phyloP scores from a whole-genome alignment of 768 basidiomycete species.

The Coprinopsis cinerea region DNA sequence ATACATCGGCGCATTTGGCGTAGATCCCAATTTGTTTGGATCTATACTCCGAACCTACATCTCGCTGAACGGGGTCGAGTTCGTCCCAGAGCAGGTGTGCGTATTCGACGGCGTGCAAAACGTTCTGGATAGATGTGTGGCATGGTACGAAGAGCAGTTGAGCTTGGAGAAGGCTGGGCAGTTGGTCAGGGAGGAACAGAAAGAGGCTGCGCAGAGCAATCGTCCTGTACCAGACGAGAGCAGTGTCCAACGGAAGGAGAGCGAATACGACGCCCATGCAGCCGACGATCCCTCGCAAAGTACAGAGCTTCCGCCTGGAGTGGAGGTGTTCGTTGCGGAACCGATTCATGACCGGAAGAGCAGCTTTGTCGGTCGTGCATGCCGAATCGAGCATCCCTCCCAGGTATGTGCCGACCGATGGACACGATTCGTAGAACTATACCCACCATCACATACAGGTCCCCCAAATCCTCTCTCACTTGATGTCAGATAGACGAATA shows the following conservation, averaged over 20 bases:
- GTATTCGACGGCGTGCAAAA: slow-evolving; percentile 85
- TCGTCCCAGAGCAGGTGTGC: slow-evolving; percentile 65
- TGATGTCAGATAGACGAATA: slow-evolving; percentile 69
- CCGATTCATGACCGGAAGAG: slow-evolving; percentile 85
- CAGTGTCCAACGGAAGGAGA: not conserved
- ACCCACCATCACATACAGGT: slow-evolving; percentile 39
- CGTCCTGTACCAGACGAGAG: not conserved
- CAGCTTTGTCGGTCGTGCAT: slow-evolving; percentile 81
- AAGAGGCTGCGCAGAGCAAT: slow-evolving; percentile 14
- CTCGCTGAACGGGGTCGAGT: slow-evolving; percentile 72
- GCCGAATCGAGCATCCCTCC: slow-evolving; percentile 68
- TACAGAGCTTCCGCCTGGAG: slow-evolving; percentile 42
- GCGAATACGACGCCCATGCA: not conserved
- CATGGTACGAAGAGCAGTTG: slow-evolving; percentile 69
- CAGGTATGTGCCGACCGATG: slow-evolving; percentile 41
- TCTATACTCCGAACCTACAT: slow-evolving; percentile 76
- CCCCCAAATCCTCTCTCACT: slow-evolving; percentile 53
- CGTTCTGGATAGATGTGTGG: slow-evolving; percentile 56
- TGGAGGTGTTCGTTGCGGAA: slow-evolving; percentile 67
- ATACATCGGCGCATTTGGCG: slow-evolving; percentile 76
- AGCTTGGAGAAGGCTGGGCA: slow-evolving; percentile 50
- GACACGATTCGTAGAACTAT: not conserved
- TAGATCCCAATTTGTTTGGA: slow-evolving; percentile 70
- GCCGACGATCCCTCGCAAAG: slow-evolving; percentile 14
- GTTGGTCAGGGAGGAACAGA: slow-evolving; percentile 48